phyloP scores from a whole-genome alignment of 2,329 filamentous ascomycete species.

The Hymenoscyphus fraxineus region DNA sequence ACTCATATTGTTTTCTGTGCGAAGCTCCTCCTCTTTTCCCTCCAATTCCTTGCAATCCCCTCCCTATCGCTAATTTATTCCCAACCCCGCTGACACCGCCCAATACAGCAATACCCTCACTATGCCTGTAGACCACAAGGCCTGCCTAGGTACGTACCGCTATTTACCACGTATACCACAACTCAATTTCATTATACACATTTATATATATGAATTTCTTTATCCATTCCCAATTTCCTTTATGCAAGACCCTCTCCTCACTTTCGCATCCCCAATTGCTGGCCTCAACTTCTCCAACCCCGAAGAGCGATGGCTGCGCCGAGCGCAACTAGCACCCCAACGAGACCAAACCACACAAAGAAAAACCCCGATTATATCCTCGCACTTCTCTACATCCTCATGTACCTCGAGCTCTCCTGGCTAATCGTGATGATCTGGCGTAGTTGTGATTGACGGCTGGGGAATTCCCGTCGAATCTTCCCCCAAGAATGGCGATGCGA shows the following conservation, averaged over 20 bases:
- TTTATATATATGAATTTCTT: background rate
- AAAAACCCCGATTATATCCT: slow-evolving; percentile 39
- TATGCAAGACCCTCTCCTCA: background rate
- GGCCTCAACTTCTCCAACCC: background rate
- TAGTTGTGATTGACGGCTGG: slow-evolving; percentile 99
- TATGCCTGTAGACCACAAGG: slow-evolving; percentile 68
- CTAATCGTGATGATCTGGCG: slow-evolving; percentile 53
- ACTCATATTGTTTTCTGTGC: background rate
- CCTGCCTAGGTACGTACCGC: slow-evolving; percentile 56
- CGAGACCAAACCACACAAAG: slow-evolving; percentile 5
- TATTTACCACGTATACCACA: slow-evolving; percentile 32
- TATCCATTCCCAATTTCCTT: slow-evolving; percentile 2
- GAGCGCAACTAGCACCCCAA: slow-evolving; percentile 7
- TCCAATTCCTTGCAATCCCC: background rate
- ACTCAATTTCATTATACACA: slow-evolving; percentile 8
- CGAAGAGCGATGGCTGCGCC: slow-evolving; percentile 10
- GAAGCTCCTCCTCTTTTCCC: background rate
- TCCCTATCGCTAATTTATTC: slow-evolving; percentile 8
- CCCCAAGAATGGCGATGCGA: slow-evolving; percentile 88
- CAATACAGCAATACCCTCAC: slow-evolving; percentile 32
- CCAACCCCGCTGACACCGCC: slow-evolving; percentile 22
- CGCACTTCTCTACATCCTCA: slow-evolving; percentile 47
- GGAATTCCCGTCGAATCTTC: slow-evolving; percentile 79
- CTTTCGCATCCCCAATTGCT: background rate
- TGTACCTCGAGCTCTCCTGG: slow-evolving; percentile 56